These are phyloP conservation scores for Lactuca saligna DNA, from an alignment of 129 eudicot species.

Conservation along the genomic window DNA sequence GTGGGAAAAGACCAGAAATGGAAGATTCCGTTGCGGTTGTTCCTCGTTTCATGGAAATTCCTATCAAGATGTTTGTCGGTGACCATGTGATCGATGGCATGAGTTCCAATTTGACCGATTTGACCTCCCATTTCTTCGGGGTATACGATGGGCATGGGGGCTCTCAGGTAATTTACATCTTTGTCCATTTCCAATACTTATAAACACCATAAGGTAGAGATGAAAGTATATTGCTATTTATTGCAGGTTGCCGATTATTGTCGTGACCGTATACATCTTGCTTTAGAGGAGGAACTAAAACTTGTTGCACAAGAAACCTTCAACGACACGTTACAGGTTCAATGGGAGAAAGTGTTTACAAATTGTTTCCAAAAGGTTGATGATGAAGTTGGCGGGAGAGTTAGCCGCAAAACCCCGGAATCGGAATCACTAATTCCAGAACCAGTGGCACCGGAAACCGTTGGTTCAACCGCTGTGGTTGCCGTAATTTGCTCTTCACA, in stretches of 20 bases:
- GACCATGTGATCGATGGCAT: conserved; percentile 40
- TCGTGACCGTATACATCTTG: conserved; percentile 55
- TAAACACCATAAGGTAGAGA: not conserved
- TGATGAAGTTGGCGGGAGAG: conserved; percentile 69
- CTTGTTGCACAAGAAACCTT: conserved; percentile 24
- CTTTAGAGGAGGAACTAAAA: conserved; percentile 54
- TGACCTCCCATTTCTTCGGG: conserved; percentile 62
- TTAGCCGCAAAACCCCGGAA: conserved; percentile 14
- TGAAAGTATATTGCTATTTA: not conserved
- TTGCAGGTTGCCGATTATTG: conserved; percentile 70
- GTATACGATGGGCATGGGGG: conserved; percentile 93
- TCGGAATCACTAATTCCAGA: conserved; percentile 18
- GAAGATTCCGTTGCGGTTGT: conserved; percentile 74
- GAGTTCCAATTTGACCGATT: conserved; percentile 49
- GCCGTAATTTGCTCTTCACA: conserved; percentile 69
- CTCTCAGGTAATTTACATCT: conserved; percentile 49
- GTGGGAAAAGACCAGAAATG: conserved; percentile 84
- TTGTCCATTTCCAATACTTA: not conserved
- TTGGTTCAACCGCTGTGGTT: conserved; percentile 81
- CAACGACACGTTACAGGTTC: conserved; percentile 43
- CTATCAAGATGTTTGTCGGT: conserved; percentile 58
- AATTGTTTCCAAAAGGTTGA: conserved; percentile 65
- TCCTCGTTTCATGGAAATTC: conserved; percentile 62
- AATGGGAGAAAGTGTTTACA: conserved; percentile 60
- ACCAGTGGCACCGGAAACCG: conserved; percentile 68